phyloP scores from a whole-genome alignment of 257 asterid species.

The Plectranthus barbatus region DNA sequence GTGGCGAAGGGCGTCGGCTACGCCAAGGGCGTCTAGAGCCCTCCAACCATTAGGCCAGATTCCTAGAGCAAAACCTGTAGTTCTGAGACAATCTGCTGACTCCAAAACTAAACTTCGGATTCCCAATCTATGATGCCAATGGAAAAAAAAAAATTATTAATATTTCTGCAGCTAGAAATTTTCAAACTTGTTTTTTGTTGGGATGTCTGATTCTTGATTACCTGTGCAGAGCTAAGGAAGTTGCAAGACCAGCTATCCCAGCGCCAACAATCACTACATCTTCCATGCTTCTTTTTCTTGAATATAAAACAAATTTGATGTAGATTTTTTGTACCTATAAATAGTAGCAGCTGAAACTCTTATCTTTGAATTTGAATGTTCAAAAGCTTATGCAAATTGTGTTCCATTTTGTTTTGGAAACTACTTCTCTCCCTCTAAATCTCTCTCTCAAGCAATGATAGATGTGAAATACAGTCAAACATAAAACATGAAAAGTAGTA shows the following conservation, averaged over 20 bases:
- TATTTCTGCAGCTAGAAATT: neutral
- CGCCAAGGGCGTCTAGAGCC: slow-evolving; percentile 43
- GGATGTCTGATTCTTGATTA: neutral
- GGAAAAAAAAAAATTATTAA: too few species aligned
- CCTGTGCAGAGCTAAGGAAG: slow-evolving; percentile 45
- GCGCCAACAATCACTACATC: slow-evolving; percentile 33
- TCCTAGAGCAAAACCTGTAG: slow-evolving; percentile 37
- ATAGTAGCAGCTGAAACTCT: too few species aligned
- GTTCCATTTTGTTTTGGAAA: neutral
- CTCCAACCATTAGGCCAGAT: slow-evolving; percentile 52
- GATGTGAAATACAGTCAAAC: too few species aligned
- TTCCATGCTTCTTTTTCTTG: neutral
- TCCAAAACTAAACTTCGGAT: slow-evolving; percentile 41
- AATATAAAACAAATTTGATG: too few species aligned
- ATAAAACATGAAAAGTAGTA: too few species aligned
- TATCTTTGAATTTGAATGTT: neutral
- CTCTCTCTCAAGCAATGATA: too few species aligned
- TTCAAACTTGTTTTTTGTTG: neutral
- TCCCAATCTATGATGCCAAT: slow-evolving; percentile 14
- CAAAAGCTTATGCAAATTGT: neutral
- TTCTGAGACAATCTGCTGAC: slow-evolving; percentile 33
- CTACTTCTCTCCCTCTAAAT: too few species aligned
- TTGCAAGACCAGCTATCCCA: slow-evolving; percentile 43
- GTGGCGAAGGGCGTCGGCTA: slow-evolving; percentile 32
- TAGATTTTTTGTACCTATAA: too few species aligned